Evolutionary conservation across 2,329 filamentous ascomycete species (phyloP), one percentile per base, ranked within the genome.

Genomic region (Fusarium sp.): DNA sequence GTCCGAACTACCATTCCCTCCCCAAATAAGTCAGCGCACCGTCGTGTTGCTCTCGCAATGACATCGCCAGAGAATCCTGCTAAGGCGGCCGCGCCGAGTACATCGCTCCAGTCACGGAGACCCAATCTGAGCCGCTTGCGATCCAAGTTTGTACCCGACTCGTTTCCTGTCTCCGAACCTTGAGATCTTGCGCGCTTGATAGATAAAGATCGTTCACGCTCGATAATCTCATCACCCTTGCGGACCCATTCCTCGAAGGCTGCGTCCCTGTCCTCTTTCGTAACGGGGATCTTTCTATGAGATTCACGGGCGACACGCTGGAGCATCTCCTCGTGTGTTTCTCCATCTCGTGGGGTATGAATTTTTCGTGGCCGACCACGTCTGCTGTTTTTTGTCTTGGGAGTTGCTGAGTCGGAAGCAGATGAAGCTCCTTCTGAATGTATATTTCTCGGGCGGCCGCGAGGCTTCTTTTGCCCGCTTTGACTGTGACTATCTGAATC

Each of bases 51-150:
- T 30, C 92, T 88, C 55, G 89, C 87, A 15, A 98, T 80, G 1
- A 90, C 91, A 2, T 82, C 79, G 0, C 84, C 79, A 2, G 91
- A 83, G 80, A 94, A 95, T 0, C 92, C 93, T 3, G 88, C 88
- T 52, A 97, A 81, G 0, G 92, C 87, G 5, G 95, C 95, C 1
- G 94, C 85, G 1, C 92, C 92, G 29, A 98, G 81, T 3, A 98
- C 87, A 71, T 97, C 93, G 71, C 90, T 92, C 95, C 95, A 98
- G 81, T 97, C 92, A 24, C 92, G 87, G 15, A 89, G 81, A 16
- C 79, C 84, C 77, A 78, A 84, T 46, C 77, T 74, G 4, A 73
- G 69, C 6, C 79, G 73, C 57, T 73, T 79, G n/a, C 66, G 70
- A 16, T 76, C 74, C 15, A 50, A 47, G 22, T 72, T 75, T 32